Conservation (phyloP, 441 rosid species). For the Pelargonium myrrhifolium region DNA sequence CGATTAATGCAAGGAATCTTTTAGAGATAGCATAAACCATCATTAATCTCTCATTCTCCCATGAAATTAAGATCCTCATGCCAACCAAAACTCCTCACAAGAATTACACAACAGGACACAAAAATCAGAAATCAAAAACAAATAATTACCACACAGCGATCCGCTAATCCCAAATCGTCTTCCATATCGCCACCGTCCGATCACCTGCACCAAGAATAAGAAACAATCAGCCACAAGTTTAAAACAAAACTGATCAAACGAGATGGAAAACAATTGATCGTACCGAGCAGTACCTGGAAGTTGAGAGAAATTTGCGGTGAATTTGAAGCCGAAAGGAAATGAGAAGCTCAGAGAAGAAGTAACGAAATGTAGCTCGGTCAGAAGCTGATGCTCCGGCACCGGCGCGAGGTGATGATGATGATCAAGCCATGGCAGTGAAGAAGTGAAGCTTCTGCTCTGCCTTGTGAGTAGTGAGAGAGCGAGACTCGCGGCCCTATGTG, state of each 20-base stretch:
- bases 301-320: neutral
- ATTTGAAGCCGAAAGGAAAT: neutral
- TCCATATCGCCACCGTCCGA: neutral
- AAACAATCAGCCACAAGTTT: no score
- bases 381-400: neutral
- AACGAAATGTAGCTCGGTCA: neutral
- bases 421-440: neutral
- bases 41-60: neutral
- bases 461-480: neutral
- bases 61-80: neutral
- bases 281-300: neutral
- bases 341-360: neutral
- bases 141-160: constrained; percentile 4
- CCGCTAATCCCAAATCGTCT: neutral
- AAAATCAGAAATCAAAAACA: neutral
- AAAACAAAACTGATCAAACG: neutral
- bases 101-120: neutral
- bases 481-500: neutral
- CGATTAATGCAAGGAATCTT: neutral
- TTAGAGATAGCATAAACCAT: neutral
- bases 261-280: neutral
- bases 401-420: neutral
- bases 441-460: neutral
- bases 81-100: neutral
- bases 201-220: neutral